These are phyloP conservation scores for Aspergillus persii DNA, from an alignment of 2,329 filamentous ascomycete genomes.

Conservation along the genomic window DNA sequence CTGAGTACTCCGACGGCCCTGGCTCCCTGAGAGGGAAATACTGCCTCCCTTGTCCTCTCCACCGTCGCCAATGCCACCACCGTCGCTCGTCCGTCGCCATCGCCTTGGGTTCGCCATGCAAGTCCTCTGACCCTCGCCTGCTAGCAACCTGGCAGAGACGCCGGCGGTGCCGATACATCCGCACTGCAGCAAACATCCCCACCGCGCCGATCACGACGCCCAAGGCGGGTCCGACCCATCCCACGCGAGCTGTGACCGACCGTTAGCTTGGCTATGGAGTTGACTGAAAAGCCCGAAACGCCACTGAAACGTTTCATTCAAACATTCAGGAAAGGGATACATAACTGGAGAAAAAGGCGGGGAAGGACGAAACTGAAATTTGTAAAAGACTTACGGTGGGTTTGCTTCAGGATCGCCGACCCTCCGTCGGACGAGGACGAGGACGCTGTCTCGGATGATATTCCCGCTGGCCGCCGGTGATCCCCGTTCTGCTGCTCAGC, in stretches of 20 bases:
- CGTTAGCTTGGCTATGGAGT: background rate
- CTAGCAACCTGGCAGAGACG: background rate
- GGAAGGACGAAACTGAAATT: background rate
- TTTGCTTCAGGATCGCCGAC: background rate
- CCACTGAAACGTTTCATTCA: background rate
- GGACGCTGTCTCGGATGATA: background rate
- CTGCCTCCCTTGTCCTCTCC: constrained; percentile 18
- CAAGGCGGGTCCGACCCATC: constrained; percentile 15
- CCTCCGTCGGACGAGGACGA: background rate
- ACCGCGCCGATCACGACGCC: constrained; percentile 9
- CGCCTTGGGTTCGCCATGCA: constrained; percentile 7
- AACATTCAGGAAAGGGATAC: no score
- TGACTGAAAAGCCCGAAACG: background rate
- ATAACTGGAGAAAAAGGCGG: no score
- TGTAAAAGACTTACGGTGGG: constrained; percentile 11
- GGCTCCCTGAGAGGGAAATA: constrained; percentile 30
- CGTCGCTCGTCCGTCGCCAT: constrained; percentile 7
- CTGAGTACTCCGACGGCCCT: no score
- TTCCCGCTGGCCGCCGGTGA: no score
- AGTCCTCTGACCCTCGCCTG: constrained; percentile 10
- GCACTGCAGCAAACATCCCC: constrained; percentile 10
- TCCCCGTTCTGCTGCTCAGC: constrained; percentile 15
- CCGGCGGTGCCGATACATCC: constrained; percentile 9
- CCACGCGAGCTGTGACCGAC: constrained; percentile 2
- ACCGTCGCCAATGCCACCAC: constrained; percentile 36